Evolutionary conservation across 176 grass and related monocot genomes (phyloP), one percentile per base, ranked within the genome.

Genomic region (Oryza australiensis): DNA sequence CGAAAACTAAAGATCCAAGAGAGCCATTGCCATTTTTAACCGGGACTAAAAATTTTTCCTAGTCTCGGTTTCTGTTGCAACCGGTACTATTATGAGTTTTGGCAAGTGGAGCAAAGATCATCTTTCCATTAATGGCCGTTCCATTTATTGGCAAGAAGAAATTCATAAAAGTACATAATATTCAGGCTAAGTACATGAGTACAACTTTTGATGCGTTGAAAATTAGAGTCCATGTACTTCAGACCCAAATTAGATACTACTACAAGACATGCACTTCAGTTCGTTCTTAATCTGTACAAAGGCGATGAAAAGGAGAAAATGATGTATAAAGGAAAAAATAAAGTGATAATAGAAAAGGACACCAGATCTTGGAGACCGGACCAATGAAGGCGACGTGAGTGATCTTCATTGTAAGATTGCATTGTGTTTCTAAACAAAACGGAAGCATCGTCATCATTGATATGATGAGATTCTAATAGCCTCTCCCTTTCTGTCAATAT

Each of bases 341-440:
- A 18, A 82, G 23, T 34, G 24, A 34, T 38, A 32, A 40, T 40
- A 10, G 9, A 74, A 65, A 74, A 28, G 48, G 26, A 18, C 3
- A 57, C 10, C 32, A 74, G 80, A 82, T 74, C 63, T 71, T 12
- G 38, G 70, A 55, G 57, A 73, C 68, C 55, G 57, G 2, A 22
- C 27, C 57, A 35, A 23, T 5, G 57, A 74, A 64, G 16, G 27
- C 28, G 69, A 82, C 22, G 57, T 5, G 65, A 68, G 65, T 62
- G 68, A 64, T 55, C 70, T 46, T 82, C 27, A 45, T 82, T 82
- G 80, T 16, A 41, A 72, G 80, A 73, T 64, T 82, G 29, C 45
- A 15, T 0, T 30, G 82, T 80, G 68, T 22, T 45, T 28, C 24
- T 72, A 43, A 43, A 63, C 38, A 46, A 23, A 86, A 68, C 40